Percentiles rank a stretch among this genome's conserved stretches.
Conservation (phyloP, 257 asterid genomes). For the Plantago elongata region DNA sequence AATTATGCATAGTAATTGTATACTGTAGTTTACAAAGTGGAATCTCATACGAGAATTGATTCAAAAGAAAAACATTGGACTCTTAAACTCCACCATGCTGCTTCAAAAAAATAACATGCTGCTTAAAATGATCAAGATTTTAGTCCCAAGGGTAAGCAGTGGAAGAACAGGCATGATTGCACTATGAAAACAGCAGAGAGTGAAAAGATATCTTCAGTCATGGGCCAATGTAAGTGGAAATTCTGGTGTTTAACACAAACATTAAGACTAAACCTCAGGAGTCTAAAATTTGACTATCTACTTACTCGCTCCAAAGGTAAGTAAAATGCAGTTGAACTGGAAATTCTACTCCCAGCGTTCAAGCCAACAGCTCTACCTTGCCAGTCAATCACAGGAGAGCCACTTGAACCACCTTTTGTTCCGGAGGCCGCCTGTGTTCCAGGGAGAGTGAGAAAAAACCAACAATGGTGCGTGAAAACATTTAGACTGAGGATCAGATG, state of each 20-base stretch:
- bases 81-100: too few species aligned
- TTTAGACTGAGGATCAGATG: too few species aligned
- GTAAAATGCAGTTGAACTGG: constrained; percentile 97
- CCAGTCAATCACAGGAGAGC: constrained; percentile 99
- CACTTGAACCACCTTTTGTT: constrained; percentile 99
- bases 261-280: not conserved
- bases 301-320: constrained; percentile 96
- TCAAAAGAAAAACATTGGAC: too few species aligned
- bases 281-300: not conserved
- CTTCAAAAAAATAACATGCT: too few species aligned
- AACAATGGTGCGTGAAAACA: not conserved
- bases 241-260: too few species aligned
- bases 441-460: not conserved
- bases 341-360: constrained; percentile 97
- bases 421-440: constrained; percentile 96
- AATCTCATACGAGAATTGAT: too few species aligned
- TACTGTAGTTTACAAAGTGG: not conserved
- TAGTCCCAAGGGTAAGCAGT: too few species aligned
- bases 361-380: constrained; percentile 98
- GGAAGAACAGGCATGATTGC: too few species aligned
- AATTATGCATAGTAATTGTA: not conserved
- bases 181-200: too few species aligned
- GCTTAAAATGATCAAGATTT: too few species aligned
- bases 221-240: too few species aligned
- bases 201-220: too few species aligned